These are phyloP conservation scores for Chlamydomonas reinhardtii DNA, from an alignment of 163 green algal genomes.

Conservation along the genomic window DNA sequence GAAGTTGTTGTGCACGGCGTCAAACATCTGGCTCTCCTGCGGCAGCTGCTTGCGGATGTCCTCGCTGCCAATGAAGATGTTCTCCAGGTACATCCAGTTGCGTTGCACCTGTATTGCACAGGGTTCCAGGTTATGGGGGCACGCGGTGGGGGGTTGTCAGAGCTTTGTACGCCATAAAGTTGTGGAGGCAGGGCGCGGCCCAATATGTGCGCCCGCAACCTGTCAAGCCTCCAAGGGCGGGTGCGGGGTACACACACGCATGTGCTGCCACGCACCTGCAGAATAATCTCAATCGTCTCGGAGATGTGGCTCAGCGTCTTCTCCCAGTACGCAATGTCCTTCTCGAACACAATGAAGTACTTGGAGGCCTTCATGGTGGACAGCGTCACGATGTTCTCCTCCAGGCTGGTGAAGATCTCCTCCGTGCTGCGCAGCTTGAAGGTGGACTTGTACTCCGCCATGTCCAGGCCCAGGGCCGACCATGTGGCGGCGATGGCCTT, in stretches of 20 bases:
- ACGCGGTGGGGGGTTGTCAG: too few species aligned
- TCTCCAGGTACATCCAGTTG: constrained; percentile 94
- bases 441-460: constrained; percentile 86
- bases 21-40: constrained; percentile 84
- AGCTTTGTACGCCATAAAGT: too few species aligned
- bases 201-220: too few species aligned
- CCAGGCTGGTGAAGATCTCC: constrained; percentile 86
- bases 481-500: constrained; percentile 70
- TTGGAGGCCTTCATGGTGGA: constrained; percentile 92
- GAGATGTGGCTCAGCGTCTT: constrained; percentile 81
- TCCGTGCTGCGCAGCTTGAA: constrained; percentile 88
- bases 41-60: constrained; percentile 94
- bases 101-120: constrained; percentile 84
- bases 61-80: constrained; percentile 92
- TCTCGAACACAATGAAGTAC: constrained; percentile 91
- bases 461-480: constrained; percentile 75
- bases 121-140: too few species aligned
- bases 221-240: too few species aligned
- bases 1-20: constrained; percentile 84
- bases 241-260: too few species aligned
- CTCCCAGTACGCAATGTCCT: constrained; percentile 86
- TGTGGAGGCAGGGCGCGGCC: too few species aligned
- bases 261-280: constrained; percentile 71
- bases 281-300: constrained; percentile 90
- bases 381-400: constrained; percentile 90